Percentiles rank a stretch among this genome's conserved stretches.
phyloP scores from a whole-genome alignment of 306 rosid species.

The Pueraria montana region DNA sequence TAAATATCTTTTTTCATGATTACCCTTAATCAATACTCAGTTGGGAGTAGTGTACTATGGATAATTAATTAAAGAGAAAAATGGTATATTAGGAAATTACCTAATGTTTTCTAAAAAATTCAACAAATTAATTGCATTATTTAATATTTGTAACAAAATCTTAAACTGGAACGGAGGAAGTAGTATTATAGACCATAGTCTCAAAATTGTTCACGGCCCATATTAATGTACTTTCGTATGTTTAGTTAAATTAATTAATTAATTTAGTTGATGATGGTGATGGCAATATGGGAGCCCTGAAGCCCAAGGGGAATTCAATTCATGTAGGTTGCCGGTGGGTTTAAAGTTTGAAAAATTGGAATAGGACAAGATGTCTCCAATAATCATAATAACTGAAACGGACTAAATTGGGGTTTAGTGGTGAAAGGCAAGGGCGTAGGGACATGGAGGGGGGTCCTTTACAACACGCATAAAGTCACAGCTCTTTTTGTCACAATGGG shows the following conservation, averaged over 20 bases:
- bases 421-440: slow-evolving; percentile 39
- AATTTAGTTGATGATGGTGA: not conserved
- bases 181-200: not conserved
- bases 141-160: no score
- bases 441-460: no score
- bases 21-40: no score
- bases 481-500: slow-evolving; percentile 55
- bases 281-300: not conserved
- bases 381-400: slow-evolving; percentile 46
- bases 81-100: no score
- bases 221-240: not conserved
- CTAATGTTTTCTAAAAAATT: no score
- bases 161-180: no score
- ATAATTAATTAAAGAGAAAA: no score
- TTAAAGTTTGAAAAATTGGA: slow-evolving; percentile 5
- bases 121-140: no score
- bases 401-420: slow-evolving; percentile 58
- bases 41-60: no score
- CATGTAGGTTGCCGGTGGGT: not conserved
- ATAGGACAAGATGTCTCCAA: slow-evolving; percentile 36
- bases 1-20: no score
- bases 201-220: not conserved
- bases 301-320: not conserved
- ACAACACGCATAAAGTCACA: slow-evolving; percentile 54
- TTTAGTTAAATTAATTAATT: not conserved